Conservation (phyloP, 83 land plant species). For the Picea abies region DNA sequence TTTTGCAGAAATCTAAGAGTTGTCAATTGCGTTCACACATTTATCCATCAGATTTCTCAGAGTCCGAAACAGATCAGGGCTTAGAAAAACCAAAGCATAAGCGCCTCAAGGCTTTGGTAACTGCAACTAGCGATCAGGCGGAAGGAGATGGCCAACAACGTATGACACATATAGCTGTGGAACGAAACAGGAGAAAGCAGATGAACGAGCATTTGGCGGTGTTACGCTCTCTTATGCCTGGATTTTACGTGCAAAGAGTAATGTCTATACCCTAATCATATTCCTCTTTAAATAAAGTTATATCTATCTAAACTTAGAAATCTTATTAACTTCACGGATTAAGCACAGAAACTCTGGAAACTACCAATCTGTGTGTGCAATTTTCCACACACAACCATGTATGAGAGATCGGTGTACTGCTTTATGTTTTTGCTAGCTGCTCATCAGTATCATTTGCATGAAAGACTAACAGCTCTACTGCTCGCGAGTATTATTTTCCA, state of each 20-base stretch:
- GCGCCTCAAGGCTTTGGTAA: neutral
- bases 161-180: slow-evolving; percentile 69
- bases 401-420: neutral
- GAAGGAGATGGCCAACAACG: slow-evolving; percentile 34
- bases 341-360: neutral
- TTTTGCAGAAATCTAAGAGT: neutral
- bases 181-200: slow-evolving; percentile 76
- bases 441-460: too few relatives aligned
- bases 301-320: neutral
- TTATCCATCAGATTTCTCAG: slow-evolving; percentile 7
- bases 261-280: slow-evolving; percentile 4
- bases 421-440: neutral
- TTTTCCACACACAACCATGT: too few relatives aligned
- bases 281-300: too few relatives aligned
- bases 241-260: slow-evolving; percentile 82
- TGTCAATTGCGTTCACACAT: neutral
- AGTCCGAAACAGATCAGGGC: slow-evolving; percentile 11
- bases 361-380: neutral
- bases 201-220: slow-evolving; percentile 74
- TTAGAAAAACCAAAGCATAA: slow-evolving; percentile 2
- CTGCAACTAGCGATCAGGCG: neutral
- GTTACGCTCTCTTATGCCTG: slow-evolving; percentile 75
- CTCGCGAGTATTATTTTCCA: too few relatives aligned
- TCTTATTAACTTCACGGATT: neutral
- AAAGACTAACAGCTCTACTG: too few relatives aligned